Percentiles rank a stretch among this genome's conserved stretches.
Conservation (phyloP, 345 rosid species). For the Rhodamnia argentea region DNA sequence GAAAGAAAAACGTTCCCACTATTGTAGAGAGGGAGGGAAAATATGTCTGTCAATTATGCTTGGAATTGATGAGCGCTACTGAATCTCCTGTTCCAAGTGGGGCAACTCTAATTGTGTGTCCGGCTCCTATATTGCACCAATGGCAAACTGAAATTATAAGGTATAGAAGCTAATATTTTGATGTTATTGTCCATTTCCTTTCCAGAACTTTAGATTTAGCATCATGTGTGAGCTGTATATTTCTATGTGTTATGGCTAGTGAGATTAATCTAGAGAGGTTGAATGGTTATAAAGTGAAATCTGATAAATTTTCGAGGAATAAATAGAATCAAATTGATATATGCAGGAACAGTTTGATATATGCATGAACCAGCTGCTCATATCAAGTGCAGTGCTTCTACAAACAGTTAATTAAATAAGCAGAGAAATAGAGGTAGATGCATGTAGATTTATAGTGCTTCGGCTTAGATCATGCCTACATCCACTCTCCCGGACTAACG, state of each 20-base stretch:
- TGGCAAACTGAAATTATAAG: conserved; percentile 92
- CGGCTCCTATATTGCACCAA: conserved; percentile 87
- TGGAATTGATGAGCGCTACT: conserved; percentile 63
- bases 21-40: conserved; percentile 69
- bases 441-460: too few species aligned
- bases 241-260: neutral
- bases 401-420: too few species aligned
- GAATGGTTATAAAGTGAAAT: too few species aligned
- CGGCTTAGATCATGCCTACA: too few species aligned
- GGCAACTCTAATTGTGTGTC: conserved; percentile 94
- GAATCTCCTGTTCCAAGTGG: conserved; percentile 71
- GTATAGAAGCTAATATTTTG: conserved; percentile 19
- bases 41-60: conserved; percentile 65
- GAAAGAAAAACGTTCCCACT: conserved; percentile 35
- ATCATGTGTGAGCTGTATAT: neutral
- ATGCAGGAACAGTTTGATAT: too few species aligned
- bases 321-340: too few species aligned
- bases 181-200: neutral
- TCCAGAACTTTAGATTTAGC: neutral
- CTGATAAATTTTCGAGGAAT: too few species aligned
- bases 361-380: too few species aligned
- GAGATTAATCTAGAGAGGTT: too few species aligned
- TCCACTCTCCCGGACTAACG: too few species aligned
- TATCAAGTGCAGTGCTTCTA: too few species aligned
- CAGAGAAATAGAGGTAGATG: too few species aligned